Conservation (phyloP, 2,329 filamentous ascomycete species). For the Nigrospora sphaerica region DNA sequence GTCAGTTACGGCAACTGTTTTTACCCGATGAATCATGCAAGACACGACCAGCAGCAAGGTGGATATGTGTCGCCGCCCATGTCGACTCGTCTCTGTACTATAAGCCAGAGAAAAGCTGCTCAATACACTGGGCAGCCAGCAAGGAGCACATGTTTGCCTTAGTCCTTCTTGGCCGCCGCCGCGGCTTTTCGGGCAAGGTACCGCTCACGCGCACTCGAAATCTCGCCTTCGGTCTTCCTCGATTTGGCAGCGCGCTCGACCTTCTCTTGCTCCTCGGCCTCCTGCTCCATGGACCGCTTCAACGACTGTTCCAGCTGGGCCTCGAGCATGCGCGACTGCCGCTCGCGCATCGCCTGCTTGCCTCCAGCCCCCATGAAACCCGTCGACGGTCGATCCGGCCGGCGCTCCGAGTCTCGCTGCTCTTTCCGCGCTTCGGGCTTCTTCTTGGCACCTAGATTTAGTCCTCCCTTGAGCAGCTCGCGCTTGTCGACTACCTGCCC, state of each 20-base stretch:
- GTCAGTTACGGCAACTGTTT: no score
- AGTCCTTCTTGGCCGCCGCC: constrained; percentile 56
- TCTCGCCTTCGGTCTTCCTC: constrained; percentile 69
- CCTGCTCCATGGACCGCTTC: constrained; percentile 65
- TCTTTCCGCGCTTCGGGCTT: constrained; percentile 35
- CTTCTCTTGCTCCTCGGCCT: constrained; percentile 54
- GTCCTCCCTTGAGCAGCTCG: constrained; percentile 67
- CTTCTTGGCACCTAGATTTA: constrained; percentile 64
- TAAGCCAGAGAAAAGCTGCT: no score
- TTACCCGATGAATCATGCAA: no score
- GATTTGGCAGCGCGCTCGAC: constrained; percentile 65
- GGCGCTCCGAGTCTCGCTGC: constrained; percentile 17
- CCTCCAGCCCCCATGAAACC: constrained; percentile 36
- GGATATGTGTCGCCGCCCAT: no score
- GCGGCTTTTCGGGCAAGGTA: constrained; percentile 75
- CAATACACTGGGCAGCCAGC: no score
- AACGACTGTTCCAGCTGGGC: constrained; percentile 67
- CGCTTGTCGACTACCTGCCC: constrained; percentile 78
- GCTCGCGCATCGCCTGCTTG: constrained; percentile 63
- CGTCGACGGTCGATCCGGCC: constrained; percentile 18
- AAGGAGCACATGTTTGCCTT: background rate
- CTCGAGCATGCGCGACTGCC: constrained; percentile 73
- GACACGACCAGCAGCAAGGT: no score
- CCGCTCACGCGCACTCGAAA: constrained; percentile 70
- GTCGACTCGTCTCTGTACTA: no score